Evolutionary conservation across 345 rosid species (phyloP).

Genomic region (Hibiscus tridactylites): DNA sequence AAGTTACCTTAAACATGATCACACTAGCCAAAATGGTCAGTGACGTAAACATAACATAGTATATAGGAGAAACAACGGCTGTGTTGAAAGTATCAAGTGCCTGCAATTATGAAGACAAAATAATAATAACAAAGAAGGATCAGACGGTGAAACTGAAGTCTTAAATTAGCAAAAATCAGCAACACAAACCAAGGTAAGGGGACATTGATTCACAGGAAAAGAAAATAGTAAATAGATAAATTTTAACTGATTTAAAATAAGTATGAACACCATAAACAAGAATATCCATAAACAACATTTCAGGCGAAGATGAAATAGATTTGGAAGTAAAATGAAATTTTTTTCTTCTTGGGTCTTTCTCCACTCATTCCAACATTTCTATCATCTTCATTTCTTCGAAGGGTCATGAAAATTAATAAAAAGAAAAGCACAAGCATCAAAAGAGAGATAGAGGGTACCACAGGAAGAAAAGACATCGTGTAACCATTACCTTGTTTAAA

Average conservation of each 20-base stretch:
- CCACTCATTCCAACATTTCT: too few relatives aligned
- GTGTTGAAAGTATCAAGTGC: constrained; percentile 56
- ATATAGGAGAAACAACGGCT: constrained; percentile 49
- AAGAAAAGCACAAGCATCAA: not conserved
- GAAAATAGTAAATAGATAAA: not conserved
- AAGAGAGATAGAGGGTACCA: not conserved
- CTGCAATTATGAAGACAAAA: constrained; percentile 21
- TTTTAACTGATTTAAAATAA: not conserved
- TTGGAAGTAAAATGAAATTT: not conserved
- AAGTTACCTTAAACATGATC: constrained; percentile 48
- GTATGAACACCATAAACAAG: not conserved
- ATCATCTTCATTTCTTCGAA: too few relatives aligned
- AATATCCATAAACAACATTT: not conserved
- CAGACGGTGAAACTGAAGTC: too few relatives aligned
- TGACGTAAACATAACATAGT: constrained; percentile 49
- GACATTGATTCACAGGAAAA: not conserved
- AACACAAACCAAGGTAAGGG: not conserved
- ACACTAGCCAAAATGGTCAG: constrained; percentile 50
- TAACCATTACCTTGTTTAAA: constrained; percentile 49
- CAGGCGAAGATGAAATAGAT: not conserved
- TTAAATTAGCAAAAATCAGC: too few relatives aligned
- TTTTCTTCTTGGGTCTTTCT: too few relatives aligned
- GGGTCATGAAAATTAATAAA: not conserved
- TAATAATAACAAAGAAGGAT: not conserved
- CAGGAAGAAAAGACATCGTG: not conserved